Conservation (phyloP, 1,139 yeast species). For the Debaryomyces fabryi region DNA sequence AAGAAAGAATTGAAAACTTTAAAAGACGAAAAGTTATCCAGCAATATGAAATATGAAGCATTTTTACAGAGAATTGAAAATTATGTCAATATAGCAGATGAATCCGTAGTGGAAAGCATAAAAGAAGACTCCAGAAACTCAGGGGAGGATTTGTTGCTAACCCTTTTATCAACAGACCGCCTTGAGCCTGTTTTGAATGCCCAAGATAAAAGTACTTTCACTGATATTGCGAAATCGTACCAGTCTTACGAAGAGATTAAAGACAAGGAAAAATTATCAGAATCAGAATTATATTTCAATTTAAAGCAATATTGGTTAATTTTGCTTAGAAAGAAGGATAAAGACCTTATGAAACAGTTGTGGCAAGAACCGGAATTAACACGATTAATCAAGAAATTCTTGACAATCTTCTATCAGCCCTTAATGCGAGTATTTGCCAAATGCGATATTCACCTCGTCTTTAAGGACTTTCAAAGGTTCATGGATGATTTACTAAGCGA, state of each 20-base stretch:
- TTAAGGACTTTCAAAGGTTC: constrained; percentile 72
- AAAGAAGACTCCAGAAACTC: constrained; percentile 25
- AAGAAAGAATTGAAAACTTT: constrained; percentile 56
- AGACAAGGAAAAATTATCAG: constrained; percentile 17
- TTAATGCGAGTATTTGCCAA: constrained; percentile 73
- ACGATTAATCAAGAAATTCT: constrained; percentile 65
- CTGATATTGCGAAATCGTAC: constrained; percentile 22
- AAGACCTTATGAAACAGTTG: constrained; percentile 68
- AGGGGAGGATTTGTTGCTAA: constrained; percentile 27
- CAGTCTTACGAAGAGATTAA: constrained; percentile 22
- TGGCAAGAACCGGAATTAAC: constrained; percentile 88
- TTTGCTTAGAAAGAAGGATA: constrained; percentile 71
- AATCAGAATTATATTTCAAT: constrained; percentile 41
- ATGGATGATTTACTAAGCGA: constrained; percentile 68
- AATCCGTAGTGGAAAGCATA: constrained; percentile 23
- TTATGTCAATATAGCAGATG: constrained; percentile 19
- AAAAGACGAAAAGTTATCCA: constrained; percentile 26
- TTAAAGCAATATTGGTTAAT: constrained; percentile 66
- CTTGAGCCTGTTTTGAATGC: constrained; percentile 21
- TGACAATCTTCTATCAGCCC: constrained; percentile 83
- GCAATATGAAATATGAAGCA: constrained; percentile 19
- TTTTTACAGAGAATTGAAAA: constrained; percentile 31
- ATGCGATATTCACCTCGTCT: constrained; percentile 75
- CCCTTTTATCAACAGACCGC: constrained; percentile 24
- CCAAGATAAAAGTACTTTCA: constrained; percentile 1